Evolutionary conservation across 345 rosid genomes (phyloP), one percentile per base, ranked within the genome.

Genomic region (Erysimum cheiranthoides): DNA sequence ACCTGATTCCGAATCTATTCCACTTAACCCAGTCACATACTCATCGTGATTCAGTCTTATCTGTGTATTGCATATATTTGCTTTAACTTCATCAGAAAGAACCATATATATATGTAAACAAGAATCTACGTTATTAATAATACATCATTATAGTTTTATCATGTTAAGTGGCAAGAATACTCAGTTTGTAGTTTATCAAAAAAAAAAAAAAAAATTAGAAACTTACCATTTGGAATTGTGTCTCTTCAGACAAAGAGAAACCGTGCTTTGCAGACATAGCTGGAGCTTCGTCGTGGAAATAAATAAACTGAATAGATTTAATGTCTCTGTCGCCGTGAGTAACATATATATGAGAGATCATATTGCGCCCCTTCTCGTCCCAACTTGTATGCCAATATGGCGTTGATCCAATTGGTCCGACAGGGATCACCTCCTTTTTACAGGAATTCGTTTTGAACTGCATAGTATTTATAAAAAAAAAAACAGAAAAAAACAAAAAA

Each of bases 1-100:
- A 0, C 2, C 3, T 13, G 0, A 1, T 0, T 21, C 1, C 25
- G 0, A 3, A 68, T 1, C 2, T 9, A 21, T 4, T n/a, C 61
- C 61, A 53, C 73, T 69, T 17, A 69, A 69, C 6, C 32, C 54
- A 30, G 65, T 70, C 73, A 70, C 13, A 70, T 70, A 51, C 56
- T 51, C 56, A 51, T 51, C 6, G 31, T 51, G 1, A 25, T 51
- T 21, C 30, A 51, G 31, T 21, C 21, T 32, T 4, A 32, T 31
- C 34, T 31, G 34, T 3, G 34, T 31, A 32, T 1, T 32, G 34
- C 34, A 32, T 32, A 32, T 4, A 32, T 32, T 32, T 32, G 34
- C 34, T 3, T 32, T 4, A 32, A 32, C 34, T 32, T 32, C 34
- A 32, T 32, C 34, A 21, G 25, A 21, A 21, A 21, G 1, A 0